Conservation (phyloP, 2,329 filamentous ascomycete species). For the Alternaria metachromatica region DNA sequence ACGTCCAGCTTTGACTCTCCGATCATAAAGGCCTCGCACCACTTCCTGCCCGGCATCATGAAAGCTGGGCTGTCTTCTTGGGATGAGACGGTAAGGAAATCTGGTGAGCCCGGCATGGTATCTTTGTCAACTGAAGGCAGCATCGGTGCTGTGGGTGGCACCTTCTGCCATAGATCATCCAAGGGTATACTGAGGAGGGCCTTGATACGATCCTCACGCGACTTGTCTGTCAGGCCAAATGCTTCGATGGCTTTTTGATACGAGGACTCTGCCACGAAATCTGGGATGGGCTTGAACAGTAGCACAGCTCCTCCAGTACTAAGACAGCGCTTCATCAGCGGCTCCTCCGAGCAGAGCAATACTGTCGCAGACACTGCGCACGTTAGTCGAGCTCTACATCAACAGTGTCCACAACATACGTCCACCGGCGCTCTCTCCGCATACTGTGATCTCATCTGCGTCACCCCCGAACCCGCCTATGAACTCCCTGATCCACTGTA, state of each 20-base stretch:
- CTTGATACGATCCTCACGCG: slow-evolving; percentile 51
- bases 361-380: slow-evolving; percentile 33
- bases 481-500: slow-evolving; percentile 47
- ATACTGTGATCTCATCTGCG: slow-evolving; percentile 46
- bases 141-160: slow-evolving; percentile 46
- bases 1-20: slow-evolving; percentile 59
- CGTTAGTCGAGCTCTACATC: not conserved
- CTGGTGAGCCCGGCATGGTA: slow-evolving; percentile 44
- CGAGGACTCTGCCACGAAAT: slow-evolving; percentile 49
- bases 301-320: slow-evolving; percentile 52
- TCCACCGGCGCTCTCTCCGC: slow-evolving; percentile 60
- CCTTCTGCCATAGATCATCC: slow-evolving; percentile 51
- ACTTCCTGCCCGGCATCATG: slow-evolving; percentile 50
- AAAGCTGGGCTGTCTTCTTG: slow-evolving; percentile 31
- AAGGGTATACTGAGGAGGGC: slow-evolving; percentile 50
- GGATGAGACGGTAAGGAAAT: slow-evolving; percentile 32
- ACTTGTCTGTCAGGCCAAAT: slow-evolving; percentile 49
- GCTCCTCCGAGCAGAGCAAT: slow-evolving; percentile 39
- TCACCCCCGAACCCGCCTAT: slow-evolving; percentile 50
- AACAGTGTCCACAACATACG: slow-evolving; percentile 35
- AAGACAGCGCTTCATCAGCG: slow-evolving; percentile 49
- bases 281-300: slow-evolving; percentile 50
- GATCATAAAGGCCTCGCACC: slow-evolving; percentile 57
- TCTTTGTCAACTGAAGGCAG: slow-evolving; percentile 54
- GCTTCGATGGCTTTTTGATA: slow-evolving; percentile 52